Percentiles rank a stretch among this genome's conserved stretches.
Evolutionary conservation across 345 rosid species (phyloP).

Genomic region (Zanthoxylum bungeanum): DNA sequence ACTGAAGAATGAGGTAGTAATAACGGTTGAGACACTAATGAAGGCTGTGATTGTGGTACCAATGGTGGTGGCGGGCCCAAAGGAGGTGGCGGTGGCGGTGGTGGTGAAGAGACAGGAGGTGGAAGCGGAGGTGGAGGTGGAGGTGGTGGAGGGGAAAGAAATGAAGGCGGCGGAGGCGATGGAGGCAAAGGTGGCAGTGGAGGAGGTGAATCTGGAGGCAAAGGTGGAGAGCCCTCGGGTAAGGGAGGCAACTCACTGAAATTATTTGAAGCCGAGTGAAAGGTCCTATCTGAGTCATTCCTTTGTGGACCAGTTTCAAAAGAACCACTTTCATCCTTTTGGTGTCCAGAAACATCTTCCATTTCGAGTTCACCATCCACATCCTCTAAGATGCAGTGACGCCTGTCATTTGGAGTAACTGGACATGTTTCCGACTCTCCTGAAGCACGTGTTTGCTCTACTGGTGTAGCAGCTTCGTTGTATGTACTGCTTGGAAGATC

Average conservation of each 20-base stretch:
- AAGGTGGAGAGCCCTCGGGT: conserved; percentile 61
- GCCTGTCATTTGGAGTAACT: conserved; percentile 55
- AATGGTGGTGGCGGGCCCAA: conserved; percentile 36
- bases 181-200: conserved; percentile 66
- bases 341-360: conserved; percentile 80
- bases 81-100: conserved; percentile 33
- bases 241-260: conserved; percentile 31
- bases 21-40: conserved; percentile 40
- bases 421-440: conserved; percentile 43
- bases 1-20: conserved; percentile 40
- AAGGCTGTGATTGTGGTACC: conserved; percentile 43
- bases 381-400: conserved; percentile 71
- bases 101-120: too few relatives aligned
- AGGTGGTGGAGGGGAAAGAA: conserved; percentile 46
- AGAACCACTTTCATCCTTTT: conserved; percentile 44
- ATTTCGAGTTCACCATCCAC: conserved; percentile 84
- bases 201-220: conserved; percentile 78
- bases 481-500: conserved; percentile 45
- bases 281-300: conserved; percentile 24
- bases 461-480: conserved; percentile 37
- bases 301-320: conserved; percentile 39
- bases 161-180: conserved; percentile 51
- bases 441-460: conserved; percentile 34
- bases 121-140: too few relatives aligned
- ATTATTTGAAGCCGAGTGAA: conserved; percentile 22